Evolutionary conservation across 2,329 filamentous ascomycete genomes (phyloP), one percentile per base, ranked within the genome.

Genomic region (Alternaria triticimaculans): DNA sequence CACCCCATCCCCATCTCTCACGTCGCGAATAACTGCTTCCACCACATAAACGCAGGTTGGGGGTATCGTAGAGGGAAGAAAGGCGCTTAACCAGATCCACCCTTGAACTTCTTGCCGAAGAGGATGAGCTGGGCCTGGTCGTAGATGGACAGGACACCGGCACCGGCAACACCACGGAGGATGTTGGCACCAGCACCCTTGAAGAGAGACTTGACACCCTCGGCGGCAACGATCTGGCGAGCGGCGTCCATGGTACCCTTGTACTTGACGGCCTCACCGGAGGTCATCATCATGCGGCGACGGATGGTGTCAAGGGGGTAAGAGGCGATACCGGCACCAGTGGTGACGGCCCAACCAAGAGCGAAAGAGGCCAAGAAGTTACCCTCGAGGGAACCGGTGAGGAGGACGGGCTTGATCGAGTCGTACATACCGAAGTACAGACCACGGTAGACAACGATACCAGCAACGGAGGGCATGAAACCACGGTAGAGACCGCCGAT

Each of bases 101-200:
- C 80, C 85, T 96, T 97, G 94, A 94, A 99, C 89, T 94, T 93
- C 94, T 99, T 98, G 86, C 96, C 96, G 93, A 99, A 99, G 86
- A 99, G 87, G 85, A 99, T 86, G 84, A 99, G 90, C 92, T 99
- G 96, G 85, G 93, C 93, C 90, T 98, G 95, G 86, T 99, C 96
- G 88, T 99, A 99, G 93, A 99, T 97, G 85, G 96, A 99, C 84
- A 99, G 90, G 84, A 99, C 96, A 99, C 96, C 96, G 88, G 96
- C 96, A 93, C 96, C 96, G 83, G 96, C 96, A 83, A 99, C 96
- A 97, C 96, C 96, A 97, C 96, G 96, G 88, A 99, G 96, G 83
- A 99, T 99, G 93, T 99, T 99, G 90, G 96, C 96, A 93, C 96
- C 96, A 84, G 96, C 96, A 94, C 96, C 96, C 93, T 99, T 99